These are phyloP conservation scores for Paracoccidioides lutzii DNA, from an alignment of 2,329 filamentous ascomycete genomes.

Conservation along the genomic window DNA sequence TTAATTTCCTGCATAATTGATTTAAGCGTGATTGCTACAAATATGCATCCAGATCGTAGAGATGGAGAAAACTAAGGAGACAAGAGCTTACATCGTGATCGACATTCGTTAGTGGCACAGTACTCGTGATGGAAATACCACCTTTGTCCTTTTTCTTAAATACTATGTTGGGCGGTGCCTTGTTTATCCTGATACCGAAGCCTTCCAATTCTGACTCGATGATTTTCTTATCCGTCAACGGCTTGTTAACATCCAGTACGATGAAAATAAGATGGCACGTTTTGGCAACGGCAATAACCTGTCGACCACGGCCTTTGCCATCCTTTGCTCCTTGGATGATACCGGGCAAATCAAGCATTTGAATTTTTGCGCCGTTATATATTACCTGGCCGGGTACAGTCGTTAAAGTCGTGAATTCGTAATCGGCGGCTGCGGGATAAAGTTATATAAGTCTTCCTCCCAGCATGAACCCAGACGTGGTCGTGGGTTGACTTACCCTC, in stretches of 20 bases:
- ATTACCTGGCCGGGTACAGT: constrained; percentile 91
- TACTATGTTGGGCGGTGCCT: constrained; percentile 92
- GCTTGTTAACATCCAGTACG: constrained; percentile 96
- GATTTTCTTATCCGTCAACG: constrained; percentile 86
- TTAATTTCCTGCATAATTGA: constrained; percentile 59
- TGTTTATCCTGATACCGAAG: constrained; percentile 96
- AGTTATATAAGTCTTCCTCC: not conserved
- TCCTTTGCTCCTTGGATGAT: constrained; percentile 99
- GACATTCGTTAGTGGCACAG: constrained; percentile 81
- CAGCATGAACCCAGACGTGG: not conserved
- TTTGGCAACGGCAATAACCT: constrained; percentile 98
- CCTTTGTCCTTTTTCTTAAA: constrained; percentile 99
- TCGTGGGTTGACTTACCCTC: constrained; percentile 42
- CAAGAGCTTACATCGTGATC: constrained; percentile 52
- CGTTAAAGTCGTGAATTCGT: constrained; percentile 97
- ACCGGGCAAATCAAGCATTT: constrained; percentile 96
- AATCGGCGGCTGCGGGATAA: constrained; percentile 56
- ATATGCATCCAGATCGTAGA: not conserved
- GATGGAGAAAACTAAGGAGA: no score
- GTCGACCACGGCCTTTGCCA: constrained; percentile 89
- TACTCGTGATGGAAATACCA: constrained; percentile 90
- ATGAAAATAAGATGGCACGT: constrained; percentile 99
- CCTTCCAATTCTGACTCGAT: constrained; percentile 94
- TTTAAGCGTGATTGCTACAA: not conserved
- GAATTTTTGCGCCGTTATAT: constrained; percentile 94